Conservation (phyloP, 2,329 filamentous ascomycete genomes). For the Trichoderma arundinaceum region DNA sequence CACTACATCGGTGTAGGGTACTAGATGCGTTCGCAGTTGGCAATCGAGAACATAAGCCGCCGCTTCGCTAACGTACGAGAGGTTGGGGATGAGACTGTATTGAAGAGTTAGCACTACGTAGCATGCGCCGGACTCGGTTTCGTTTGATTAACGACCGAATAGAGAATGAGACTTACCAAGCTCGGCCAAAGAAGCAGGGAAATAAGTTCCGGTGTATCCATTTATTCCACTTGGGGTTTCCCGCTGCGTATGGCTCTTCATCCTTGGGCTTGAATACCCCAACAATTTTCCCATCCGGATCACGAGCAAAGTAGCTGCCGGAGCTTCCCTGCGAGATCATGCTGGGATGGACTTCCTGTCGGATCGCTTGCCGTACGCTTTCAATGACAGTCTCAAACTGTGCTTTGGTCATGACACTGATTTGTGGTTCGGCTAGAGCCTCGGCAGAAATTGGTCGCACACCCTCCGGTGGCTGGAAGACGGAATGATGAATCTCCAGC, state of each 20-base stretch:
- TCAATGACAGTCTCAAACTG: conserved; percentile 90
- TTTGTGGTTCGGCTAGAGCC: conserved; percentile 67
- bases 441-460: conserved; percentile 80
- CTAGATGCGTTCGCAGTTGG: conserved; percentile 86
- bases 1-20: conserved; percentile 96
- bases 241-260: conserved; percentile 94
- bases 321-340: conserved; percentile 98
- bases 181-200: conserved; percentile 94
- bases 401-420: conserved; percentile 72
- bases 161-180: conserved; percentile 65
- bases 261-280: conserved; percentile 99
- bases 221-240: conserved; percentile 99
- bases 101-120: conserved; percentile 10
- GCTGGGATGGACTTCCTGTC: conserved; percentile 87
- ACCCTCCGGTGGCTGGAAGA: conserved; percentile 92
- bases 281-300: conserved; percentile 89
- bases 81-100: conserved; percentile 82
- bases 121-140: neutral
- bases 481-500: conserved; percentile 94
- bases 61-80: conserved; percentile 97
- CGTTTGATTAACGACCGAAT: neutral
- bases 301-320: conserved; percentile 95
- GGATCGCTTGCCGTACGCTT: conserved; percentile 87
- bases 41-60: conserved; percentile 94
- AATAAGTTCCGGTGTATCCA: conserved; percentile 99